phyloP scores from a whole-genome alignment of 176 grass and related monocot species.

The Eleusine coracana region DNA sequence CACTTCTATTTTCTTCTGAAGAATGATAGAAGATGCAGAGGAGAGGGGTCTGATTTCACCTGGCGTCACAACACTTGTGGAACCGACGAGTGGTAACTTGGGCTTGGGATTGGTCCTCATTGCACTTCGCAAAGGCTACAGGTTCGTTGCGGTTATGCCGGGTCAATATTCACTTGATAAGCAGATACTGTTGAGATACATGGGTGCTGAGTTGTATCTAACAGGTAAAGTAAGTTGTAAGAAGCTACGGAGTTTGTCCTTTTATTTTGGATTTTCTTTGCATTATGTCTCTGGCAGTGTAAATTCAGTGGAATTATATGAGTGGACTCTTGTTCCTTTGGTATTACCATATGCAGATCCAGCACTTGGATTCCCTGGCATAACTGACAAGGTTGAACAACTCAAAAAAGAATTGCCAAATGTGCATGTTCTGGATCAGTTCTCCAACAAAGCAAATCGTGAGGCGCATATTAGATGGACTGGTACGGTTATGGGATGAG shows the following conservation, averaged over 20 bases:
- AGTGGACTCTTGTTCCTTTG: neutral
- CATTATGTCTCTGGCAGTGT: neutral
- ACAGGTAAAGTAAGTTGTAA: constrained; percentile 43
- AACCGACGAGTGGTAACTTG: constrained; percentile 68
- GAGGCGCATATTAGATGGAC: constrained; percentile 65
- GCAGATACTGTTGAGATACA: constrained; percentile 66
- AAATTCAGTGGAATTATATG: neutral
- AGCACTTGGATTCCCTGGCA: constrained; percentile 50
- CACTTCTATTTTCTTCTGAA: constrained; percentile 26
- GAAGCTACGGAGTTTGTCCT: neutral
- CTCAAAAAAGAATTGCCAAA: constrained; percentile 64
- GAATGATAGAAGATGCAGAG: constrained; percentile 93
- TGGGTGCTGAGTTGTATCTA: constrained; percentile 65
- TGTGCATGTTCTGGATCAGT: constrained; percentile 68
- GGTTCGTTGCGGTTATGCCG: constrained; percentile 68
- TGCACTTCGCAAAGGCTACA: constrained; percentile 67
- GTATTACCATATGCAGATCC: constrained; percentile 59
- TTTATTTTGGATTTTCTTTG: neutral
- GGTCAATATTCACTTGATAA: constrained; percentile 70
- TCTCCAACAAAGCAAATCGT: constrained; percentile 65
- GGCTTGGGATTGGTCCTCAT: constrained; percentile 59
- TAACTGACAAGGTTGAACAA: constrained; percentile 53
- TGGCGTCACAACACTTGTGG: constrained; percentile 64
- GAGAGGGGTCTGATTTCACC: constrained; percentile 72
- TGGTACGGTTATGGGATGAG: constrained; percentile 40